A percentile compares a stretch with the other conserved stretches of the same genome.
Evolutionary conservation across 2,329 filamentous ascomycete genomes (phyloP).

Genomic region (Nectriaceae sp.): DNA sequence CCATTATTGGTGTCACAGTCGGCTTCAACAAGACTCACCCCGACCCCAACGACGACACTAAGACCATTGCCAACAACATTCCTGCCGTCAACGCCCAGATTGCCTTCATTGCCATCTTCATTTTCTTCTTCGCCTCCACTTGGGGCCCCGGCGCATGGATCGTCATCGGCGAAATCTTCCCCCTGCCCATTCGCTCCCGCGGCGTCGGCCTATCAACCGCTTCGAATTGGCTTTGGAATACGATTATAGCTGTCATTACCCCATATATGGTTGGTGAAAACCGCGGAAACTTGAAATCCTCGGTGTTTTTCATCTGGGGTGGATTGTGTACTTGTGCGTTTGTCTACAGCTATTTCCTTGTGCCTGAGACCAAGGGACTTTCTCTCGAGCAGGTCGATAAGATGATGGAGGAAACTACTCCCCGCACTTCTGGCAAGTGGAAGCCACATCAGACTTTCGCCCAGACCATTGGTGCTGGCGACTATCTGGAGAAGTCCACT

Average conservation of each 20-base stretch:
- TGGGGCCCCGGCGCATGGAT: conserved; percentile 85
- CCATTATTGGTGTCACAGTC: conserved; percentile 68
- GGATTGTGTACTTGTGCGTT: conserved; percentile 61
- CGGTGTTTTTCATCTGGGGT: conserved; percentile 78
- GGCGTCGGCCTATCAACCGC: conserved; percentile 86
- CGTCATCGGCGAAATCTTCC: conserved; percentile 88
- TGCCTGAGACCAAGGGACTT: conserved; percentile 75
- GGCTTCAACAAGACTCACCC: conserved; percentile 53
- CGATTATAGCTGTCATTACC: conserved; percentile 67
- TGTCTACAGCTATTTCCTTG: conserved; percentile 71
- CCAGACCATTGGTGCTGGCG: conserved; percentile 35
- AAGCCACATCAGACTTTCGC: conserved; percentile 71
- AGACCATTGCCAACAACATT: conserved; percentile 52
- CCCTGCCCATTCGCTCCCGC: conserved; percentile 82
- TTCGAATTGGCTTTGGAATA: conserved; percentile 85
- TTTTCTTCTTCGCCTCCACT: conserved; percentile 88
- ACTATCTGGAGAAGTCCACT: conserved; percentile 33
- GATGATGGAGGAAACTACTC: conserved; percentile 86
- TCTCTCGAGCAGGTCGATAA: conserved; percentile 79
- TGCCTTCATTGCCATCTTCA: conserved; percentile 87
- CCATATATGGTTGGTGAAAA: conserved; percentile 63
- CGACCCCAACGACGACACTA: conserved; percentile 43
- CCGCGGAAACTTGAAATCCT: conserved; percentile 51
- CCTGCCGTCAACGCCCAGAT: conserved; percentile 70
- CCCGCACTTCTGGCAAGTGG: conserved; percentile 77